Percentiles rank a stretch among this genome's conserved stretches.
Evolutionary conservation across 2,329 filamentous ascomycete genomes (phyloP).

Genomic region (Fusarium stilboides): DNA sequence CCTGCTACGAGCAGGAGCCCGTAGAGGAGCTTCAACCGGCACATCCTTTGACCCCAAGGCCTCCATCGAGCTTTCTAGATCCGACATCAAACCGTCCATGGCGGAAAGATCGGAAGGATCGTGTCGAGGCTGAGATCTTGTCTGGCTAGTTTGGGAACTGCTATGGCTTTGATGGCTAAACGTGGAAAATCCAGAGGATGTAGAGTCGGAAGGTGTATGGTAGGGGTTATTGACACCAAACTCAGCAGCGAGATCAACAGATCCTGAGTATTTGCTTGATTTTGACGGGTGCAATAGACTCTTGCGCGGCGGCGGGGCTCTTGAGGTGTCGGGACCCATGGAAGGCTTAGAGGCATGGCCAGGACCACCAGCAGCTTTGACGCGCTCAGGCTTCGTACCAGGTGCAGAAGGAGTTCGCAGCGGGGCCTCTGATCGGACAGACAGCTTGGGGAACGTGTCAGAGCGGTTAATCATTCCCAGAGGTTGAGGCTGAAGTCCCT

Average conservation of each 20-base stretch:
- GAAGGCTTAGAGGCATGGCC: slow-evolving; percentile 58
- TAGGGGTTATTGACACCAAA: slow-evolving; percentile 76
- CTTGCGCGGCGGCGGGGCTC: slow-evolving; percentile 67
- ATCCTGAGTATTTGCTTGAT: slow-evolving; percentile 56
- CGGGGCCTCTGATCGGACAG: slow-evolving; percentile 56
- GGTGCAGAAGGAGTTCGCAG: slow-evolving; percentile 65
- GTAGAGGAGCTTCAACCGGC: slow-evolving; percentile 55
- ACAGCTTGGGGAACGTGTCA: slow-evolving; percentile 67
- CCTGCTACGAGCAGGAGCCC: slow-evolving; percentile 44
- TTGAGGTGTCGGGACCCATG: slow-evolving; percentile 65
- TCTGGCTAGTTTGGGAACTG: slow-evolving; percentile 70
- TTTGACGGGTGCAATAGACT: slow-evolving; percentile 62
- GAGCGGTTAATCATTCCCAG: slow-evolving; percentile 62
- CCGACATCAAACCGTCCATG: slow-evolving; percentile 69
- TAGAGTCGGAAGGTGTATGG: slow-evolving; percentile 74
- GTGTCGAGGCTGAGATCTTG: slow-evolving; percentile 53
- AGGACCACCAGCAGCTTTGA: slow-evolving; percentile 48
- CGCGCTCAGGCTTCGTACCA: slow-evolving; percentile 59
- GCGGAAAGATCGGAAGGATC: slow-evolving; percentile 62
- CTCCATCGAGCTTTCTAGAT: slow-evolving; percentile 68
- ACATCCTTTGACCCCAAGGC: slow-evolving; percentile 49
- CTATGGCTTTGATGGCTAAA: slow-evolving; percentile 71
- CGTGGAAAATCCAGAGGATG: slow-evolving; percentile 75
- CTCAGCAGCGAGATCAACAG: slow-evolving; percentile 71
- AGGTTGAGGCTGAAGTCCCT: slow-evolving; percentile 55